Evolutionary conservation across 306 rosid species (phyloP).

Genomic region (Dryas alaskensis): DNA sequence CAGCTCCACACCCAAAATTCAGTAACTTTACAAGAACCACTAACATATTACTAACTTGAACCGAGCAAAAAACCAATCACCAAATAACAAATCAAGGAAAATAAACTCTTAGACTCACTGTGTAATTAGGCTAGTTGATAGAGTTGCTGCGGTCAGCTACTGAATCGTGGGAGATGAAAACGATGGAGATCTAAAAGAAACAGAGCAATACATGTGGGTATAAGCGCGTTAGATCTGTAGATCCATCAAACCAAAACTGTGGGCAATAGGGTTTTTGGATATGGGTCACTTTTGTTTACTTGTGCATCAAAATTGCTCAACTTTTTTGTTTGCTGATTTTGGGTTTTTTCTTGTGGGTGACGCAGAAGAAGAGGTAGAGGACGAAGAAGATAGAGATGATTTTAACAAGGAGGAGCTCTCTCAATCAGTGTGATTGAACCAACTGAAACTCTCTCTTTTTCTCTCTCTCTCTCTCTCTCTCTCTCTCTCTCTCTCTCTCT

Average conservation of each 20-base stretch:
- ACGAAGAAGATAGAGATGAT: conserved; percentile 1
- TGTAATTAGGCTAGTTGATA: conserved; percentile 29
- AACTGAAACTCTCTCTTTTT: conserved; percentile 24
- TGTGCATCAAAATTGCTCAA: background rate
- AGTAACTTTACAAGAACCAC: conserved; percentile 11
- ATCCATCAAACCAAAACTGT: conserved; percentile 51
- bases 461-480: background rate
- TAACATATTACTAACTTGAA: conserved; percentile 3
- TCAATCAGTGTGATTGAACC: conserved; percentile 39
- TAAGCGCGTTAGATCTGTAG: conserved; percentile 67
- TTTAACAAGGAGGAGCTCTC: conserved; percentile 11
- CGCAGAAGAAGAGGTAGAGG: background rate
- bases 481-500: no score
- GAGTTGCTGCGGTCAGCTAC: conserved; percentile 37
- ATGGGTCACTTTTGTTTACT: conserved; percentile 3
- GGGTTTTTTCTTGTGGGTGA: conserved; percentile 9
- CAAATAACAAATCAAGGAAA: background rate
- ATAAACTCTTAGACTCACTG: conserved; percentile 27
- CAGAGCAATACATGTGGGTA: conserved; percentile 56
- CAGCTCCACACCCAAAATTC: conserved; percentile 15
- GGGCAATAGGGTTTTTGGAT: conserved; percentile 48
- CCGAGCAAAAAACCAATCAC: conserved; percentile 13
- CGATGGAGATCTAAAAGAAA: conserved; percentile 61
- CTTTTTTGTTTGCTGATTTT: background rate
- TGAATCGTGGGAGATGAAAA: conserved; percentile 32